Evolutionary conservation across 805 yeast genomes (phyloP), one percentile per base, ranked within the genome.

Genomic region (Wickerhamiella kazuoi): DNA sequence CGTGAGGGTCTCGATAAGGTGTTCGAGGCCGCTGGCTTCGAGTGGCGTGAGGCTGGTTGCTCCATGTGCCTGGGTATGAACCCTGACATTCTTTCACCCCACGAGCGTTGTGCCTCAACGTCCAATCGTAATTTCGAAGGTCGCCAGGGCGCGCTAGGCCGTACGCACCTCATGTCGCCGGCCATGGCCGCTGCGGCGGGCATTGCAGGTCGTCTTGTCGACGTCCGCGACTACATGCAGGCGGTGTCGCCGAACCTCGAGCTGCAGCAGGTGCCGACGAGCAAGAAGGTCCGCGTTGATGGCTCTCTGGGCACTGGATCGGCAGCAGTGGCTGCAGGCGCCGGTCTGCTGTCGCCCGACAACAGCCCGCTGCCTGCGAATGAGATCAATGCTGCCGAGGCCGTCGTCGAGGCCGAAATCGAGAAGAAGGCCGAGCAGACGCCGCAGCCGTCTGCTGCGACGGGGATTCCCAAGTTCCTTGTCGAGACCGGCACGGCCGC

Each of bases 121-220:
- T 87, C 97, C 18, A 90, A 90, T 71, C 79, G 98, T 71, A 90
- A 90, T 67, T 90, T 90, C 57, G 96, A 87, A 62, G 98, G 98
- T 53, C 86, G 98, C 64, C 98, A 90, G 69, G 98, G 98, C 65
- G 94, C 95, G 38, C 65, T 64, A 44, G 83, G 95, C 15, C 75
- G 98, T 66, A 90, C 98, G 16, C 98, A 90, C 59, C 71, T 90
- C 57, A 83, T 87, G 94, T 82, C 95, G 13, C 98, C 98, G 30
- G 94, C 94, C 18, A 90, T 90, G 98, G 98, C 98, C 36, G 98
- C 98, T 24, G 96, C 97, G 17, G 97, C 98, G 16, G 95, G 86
- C 52, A 76, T 90, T 50, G 71, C 70, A 41, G 98, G 98, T 49
- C 83, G 77, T 54, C 76, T 90, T 53, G 71, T 80, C 35, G 98